phyloP scores from a whole-genome alignment of 2,329 filamentous ascomycete genomes.

The Microsporum canis region DNA sequence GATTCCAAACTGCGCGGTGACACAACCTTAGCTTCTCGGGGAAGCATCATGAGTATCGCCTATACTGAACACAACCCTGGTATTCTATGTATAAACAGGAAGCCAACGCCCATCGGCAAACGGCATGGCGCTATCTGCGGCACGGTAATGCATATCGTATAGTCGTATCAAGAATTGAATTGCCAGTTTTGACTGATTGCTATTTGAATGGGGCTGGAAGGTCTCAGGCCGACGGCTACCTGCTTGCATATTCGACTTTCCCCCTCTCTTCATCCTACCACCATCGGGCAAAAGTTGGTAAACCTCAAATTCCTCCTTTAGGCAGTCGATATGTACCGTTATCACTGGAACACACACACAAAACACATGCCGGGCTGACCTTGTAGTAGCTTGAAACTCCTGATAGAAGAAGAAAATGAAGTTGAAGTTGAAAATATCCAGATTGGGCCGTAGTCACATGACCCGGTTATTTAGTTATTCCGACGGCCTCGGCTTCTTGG shows the following conservation, averaged over 20 bases:
- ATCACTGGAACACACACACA: no score
- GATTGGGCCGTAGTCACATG: background rate
- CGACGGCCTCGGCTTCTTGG: background rate
- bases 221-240: background rate
- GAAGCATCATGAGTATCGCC: background rate
- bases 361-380: no score
- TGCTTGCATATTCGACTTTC: background rate
- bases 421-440: background rate
- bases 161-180: background rate
- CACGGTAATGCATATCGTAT: background rate
- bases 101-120: background rate
- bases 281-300: no score
- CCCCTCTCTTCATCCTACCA: background rate
- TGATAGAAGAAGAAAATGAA: background rate
- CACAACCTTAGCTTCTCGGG: background rate
- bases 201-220: background rate
- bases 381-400: no score
- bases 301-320: no score
- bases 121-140: background rate
- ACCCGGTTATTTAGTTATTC: background rate
- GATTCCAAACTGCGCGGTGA: background rate
- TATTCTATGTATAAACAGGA: background rate
- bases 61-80: background rate
- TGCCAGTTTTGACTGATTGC: background rate
- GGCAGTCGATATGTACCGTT: no score